Evolutionary conservation across 768 basidiomycete species (phyloP).

Genomic region (Galerina marginata): DNA sequence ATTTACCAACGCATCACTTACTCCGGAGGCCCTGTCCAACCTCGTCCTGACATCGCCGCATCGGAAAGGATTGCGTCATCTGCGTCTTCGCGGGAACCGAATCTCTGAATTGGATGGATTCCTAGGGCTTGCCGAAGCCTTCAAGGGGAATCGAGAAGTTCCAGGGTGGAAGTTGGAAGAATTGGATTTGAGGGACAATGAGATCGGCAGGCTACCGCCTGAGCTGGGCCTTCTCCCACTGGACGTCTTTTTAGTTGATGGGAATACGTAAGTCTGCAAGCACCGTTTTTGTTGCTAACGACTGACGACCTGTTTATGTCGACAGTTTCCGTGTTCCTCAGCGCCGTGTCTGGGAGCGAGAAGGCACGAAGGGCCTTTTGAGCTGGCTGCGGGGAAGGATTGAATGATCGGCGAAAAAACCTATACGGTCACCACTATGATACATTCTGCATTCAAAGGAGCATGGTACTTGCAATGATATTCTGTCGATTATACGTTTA

Average conservation of each 20-base stretch:
- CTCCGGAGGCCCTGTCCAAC: slow-evolving; percentile 48
- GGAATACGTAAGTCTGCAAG: slow-evolving; percentile 68
- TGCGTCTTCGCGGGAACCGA: slow-evolving; percentile 73
- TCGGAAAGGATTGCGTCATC: slow-evolving; percentile 64
- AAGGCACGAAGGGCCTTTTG: slow-evolving; percentile 82
- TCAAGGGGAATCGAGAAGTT: slow-evolving; percentile 67
- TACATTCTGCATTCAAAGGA: not conserved
- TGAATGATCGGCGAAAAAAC: slow-evolving; percentile 40
- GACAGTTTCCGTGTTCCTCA: slow-evolving; percentile 81
- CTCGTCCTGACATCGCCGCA: slow-evolving; percentile 55
- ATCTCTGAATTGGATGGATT: slow-evolving; percentile 69
- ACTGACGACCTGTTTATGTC: slow-evolving; percentile 6
- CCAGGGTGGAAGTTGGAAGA: slow-evolving; percentile 81
- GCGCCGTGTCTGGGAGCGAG: slow-evolving; percentile 84
- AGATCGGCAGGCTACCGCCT: slow-evolving; percentile 69
- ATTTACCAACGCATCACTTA: slow-evolving; percentile 59
- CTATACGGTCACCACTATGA: not conserved
- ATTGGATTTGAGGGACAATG: slow-evolving; percentile 82
- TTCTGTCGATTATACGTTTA: not conserved
- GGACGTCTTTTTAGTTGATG: slow-evolving; percentile 84
- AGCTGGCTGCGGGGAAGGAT: slow-evolving; percentile 80
- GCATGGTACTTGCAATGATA: not conserved
- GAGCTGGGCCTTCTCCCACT: slow-evolving; percentile 77
- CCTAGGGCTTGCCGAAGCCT: slow-evolving; percentile 60
- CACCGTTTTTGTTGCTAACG: not conserved